Percentiles rank a stretch among this genome's conserved stretches.
Evolutionary conservation across 345 rosid genomes (phyloP).

Genomic region (Salix exigua): DNA sequence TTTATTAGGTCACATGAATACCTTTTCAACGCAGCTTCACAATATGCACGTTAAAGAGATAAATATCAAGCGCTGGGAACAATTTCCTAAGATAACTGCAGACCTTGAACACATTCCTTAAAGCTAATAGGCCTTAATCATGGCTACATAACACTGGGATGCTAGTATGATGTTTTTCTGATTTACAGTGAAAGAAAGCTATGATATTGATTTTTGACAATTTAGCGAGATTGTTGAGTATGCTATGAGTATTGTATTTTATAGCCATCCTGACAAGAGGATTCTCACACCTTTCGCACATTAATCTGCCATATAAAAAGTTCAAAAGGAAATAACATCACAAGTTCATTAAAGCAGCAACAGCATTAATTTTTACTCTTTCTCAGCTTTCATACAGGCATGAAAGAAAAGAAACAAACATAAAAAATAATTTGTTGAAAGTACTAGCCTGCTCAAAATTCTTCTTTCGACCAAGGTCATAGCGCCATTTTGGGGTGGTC

Average conservation of each 20-base stretch:
- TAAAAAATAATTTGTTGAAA: slow-evolving; percentile 3
- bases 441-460: slow-evolving; percentile 82
- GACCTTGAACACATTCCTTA: background rate
- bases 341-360: background rate
- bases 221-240: background rate
- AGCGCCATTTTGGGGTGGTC: slow-evolving; percentile 82
- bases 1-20: background rate
- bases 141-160: background rate
- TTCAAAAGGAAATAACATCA: background rate
- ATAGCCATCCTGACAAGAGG: background rate
- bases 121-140: background rate
- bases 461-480: slow-evolving; percentile 81
- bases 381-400: background rate
- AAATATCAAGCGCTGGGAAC: background rate
- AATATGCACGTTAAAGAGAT: background rate
- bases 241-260: background rate
- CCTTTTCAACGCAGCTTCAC: background rate
- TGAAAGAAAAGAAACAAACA: background rate
- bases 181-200: background rate
- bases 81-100: background rate
- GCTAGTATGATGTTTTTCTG: background rate
- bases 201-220: background rate
- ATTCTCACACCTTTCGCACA: background rate
- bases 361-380: background rate
- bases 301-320: background rate